phyloP scores from a whole-genome alignment of 176 grass and related monocot species.

The Themeda triandra region DNA sequence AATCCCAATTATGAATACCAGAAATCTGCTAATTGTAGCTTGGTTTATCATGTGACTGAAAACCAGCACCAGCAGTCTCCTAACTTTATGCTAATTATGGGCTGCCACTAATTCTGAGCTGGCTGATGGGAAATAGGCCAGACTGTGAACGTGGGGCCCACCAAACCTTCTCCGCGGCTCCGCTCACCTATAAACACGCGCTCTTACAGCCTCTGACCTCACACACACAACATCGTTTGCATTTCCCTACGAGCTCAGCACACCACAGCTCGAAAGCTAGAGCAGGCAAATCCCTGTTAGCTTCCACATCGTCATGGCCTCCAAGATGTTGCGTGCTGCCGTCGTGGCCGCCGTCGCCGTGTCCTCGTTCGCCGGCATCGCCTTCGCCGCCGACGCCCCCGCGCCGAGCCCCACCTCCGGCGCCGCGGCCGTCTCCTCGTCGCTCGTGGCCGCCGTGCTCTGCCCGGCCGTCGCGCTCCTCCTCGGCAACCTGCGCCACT shows the following conservation, averaged over 20 bases:
- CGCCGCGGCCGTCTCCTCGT: constrained; percentile 40
- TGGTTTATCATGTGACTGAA: background rate
- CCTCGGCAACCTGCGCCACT: constrained; percentile 60
- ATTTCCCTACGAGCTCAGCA: background rate
- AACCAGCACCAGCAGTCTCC: background rate
- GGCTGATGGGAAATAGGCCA: constrained; percentile 25
- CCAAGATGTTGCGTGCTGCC: constrained; percentile 30
- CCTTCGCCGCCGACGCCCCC: constrained; percentile 50
- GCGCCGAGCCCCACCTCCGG: constrained; percentile 75
- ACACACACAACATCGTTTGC: background rate
- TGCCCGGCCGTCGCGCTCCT: constrained; percentile 66
- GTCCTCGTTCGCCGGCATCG: constrained; percentile 40
- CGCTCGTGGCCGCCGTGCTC: constrained; percentile 50
- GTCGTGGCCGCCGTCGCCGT: constrained; percentile 34
- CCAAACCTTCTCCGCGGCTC: background rate
- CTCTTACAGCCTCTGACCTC: background rate
- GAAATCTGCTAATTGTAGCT: background rate
- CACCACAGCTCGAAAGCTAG: background rate
- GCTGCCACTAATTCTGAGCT: constrained; percentile 25
- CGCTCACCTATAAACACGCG: constrained; percentile 29
- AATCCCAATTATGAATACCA: background rate
- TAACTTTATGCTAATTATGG: constrained; percentile 16
- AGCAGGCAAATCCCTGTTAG: background rate
- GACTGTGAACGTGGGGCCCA: constrained; percentile 25
- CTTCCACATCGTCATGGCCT: constrained; percentile 16